Conservation (phyloP, 768 basidiomycete genomes). For the Gyrodon lividus region DNA sequence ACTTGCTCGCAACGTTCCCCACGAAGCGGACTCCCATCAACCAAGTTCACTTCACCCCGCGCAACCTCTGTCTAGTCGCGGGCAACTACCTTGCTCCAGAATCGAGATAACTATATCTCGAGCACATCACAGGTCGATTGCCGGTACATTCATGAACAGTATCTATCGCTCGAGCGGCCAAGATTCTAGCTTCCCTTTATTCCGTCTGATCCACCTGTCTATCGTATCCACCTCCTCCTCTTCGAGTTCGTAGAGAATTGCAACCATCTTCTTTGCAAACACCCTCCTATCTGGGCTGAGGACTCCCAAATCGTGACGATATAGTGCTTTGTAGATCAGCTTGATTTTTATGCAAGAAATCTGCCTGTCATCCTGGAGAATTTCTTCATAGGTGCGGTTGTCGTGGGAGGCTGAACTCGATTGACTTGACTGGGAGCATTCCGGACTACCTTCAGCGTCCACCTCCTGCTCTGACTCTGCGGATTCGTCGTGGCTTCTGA, state of each 20-base stretch:
- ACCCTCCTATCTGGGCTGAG: conserved; percentile 5
- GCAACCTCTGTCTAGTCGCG: conserved; percentile 89
- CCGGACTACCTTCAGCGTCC: neutral
- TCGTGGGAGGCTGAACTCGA: neutral
- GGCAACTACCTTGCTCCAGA: conserved; percentile 71
- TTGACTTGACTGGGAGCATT: conserved; percentile 2
- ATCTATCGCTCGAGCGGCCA: conserved; percentile 2
- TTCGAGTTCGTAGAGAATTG: conserved; percentile 2
- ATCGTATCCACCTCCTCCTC: conserved; percentile 2
- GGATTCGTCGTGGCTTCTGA: neutral
- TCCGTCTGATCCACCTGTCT: conserved; percentile 6
- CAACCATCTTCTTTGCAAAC: conserved; percentile 6
- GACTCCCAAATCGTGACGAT: neutral
- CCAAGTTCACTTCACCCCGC: conserved; percentile 90
- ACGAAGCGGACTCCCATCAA: conserved; percentile 95
- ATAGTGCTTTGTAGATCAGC: conserved; percentile 1
- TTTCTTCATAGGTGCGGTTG: conserved; percentile 4
- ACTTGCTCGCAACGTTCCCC: conserved; percentile 86
- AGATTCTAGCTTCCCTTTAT: neutral
- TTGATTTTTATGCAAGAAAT: conserved; percentile 4
- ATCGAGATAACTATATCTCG: conserved; percentile 35
- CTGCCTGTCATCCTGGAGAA: neutral
- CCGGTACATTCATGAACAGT: neutral
- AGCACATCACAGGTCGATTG: neutral
- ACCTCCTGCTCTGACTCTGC: neutral